phyloP scores from a whole-genome alignment of 73 alveolate species.

The Paramecium sonneborni region DNA sequence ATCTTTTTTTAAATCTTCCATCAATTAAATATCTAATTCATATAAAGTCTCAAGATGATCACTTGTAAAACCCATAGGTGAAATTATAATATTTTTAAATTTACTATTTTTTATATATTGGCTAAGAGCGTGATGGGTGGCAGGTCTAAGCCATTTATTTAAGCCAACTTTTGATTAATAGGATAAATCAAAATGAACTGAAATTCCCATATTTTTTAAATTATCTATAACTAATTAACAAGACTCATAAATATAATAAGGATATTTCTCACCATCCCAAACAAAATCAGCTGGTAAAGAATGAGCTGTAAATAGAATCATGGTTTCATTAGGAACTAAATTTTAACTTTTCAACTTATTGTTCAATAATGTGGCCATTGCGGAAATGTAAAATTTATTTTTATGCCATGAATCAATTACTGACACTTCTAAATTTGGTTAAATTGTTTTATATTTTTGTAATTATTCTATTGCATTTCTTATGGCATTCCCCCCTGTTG shows the following conservation, averaged over 20 bases:
- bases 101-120: constrained; percentile 29
- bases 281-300: constrained; percentile 74
- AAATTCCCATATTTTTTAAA: constrained; percentile 42
- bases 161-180: constrained; percentile 81
- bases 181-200: constrained; percentile 58
- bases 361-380: constrained; percentile 51
- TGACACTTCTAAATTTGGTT: constrained; percentile 53
- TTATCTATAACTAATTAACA: constrained; percentile 59
- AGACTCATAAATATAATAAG: constrained; percentile 68
- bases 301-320: constrained; percentile 77
- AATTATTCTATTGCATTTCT: constrained; percentile 56
- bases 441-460: constrained; percentile 53
- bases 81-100: constrained; percentile 65
- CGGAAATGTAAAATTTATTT: constrained; percentile 64
- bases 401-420: constrained; percentile 74
- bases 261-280: constrained; percentile 76
- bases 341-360: constrained; percentile 45
- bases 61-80: constrained; percentile 80
- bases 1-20: not conserved
- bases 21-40: constrained; percentile 75
- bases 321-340: constrained; percentile 36
- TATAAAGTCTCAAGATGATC: constrained; percentile 83
- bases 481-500: constrained; percentile 75
- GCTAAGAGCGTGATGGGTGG: constrained; percentile 61
- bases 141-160: constrained; percentile 77